phyloP scores from a whole-genome alignment of 2,329 filamentous ascomycete species.

The Penicillium thymicola region DNA sequence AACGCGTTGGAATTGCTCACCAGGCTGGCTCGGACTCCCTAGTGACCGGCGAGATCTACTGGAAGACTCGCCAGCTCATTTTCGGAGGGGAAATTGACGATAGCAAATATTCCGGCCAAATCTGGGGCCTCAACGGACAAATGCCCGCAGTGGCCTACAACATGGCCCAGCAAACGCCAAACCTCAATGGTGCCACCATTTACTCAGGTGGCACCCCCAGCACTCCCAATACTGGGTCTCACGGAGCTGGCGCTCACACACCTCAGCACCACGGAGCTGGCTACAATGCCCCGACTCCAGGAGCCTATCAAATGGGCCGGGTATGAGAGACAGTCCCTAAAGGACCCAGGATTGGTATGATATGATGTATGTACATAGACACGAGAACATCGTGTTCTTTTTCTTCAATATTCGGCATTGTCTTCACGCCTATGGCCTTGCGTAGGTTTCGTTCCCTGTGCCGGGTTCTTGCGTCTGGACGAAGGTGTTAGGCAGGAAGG shows the following conservation, averaged over 20 bases:
- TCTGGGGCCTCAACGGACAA: conserved; percentile 84
- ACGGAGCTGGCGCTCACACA: conserved; percentile 47
- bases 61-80: conserved; percentile 83
- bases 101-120: conserved; percentile 77
- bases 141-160: conserved; percentile 52
- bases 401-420: conserved; percentile 24
- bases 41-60: conserved; percentile 91
- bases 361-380: conserved; percentile 40
- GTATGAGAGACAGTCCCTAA: conserved; percentile 19
- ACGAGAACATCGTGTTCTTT: conserved; percentile 28
- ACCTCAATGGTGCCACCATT: conserved; percentile 54
- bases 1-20: conserved; percentile 81
- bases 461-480: conserved; percentile 21
- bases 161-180: conserved; percentile 50
- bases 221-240: conserved; percentile 61
- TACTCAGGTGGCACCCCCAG: conserved; percentile 58
- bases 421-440: conserved; percentile 25
- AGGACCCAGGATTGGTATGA: conserved; percentile 25
- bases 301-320: conserved; percentile 59
- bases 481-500: conserved; percentile 29
- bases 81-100: conserved; percentile 78
- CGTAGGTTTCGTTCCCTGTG: conserved; percentile 19
- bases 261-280: conserved; percentile 51
- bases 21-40: conserved; percentile 92
- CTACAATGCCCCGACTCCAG: conserved; percentile 69